Evolutionary conservation across 352 stramenopile species (phyloP), one percentile per base, ranked within the genome.

Genomic region (Globisporangium megalacanthum): DNA sequence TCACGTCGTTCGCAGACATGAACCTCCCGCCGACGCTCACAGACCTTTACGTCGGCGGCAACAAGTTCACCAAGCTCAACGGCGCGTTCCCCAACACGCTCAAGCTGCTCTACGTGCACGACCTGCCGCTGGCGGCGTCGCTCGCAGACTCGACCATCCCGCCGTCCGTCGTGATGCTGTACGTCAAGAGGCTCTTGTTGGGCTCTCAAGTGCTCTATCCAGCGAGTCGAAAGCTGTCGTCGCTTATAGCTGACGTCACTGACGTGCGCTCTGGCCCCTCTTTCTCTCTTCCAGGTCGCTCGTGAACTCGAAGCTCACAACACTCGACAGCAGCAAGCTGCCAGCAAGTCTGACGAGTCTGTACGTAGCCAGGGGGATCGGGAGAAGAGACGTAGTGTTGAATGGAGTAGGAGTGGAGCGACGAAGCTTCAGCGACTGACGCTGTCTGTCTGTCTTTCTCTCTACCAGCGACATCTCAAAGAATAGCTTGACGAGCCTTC

Each of bases 61-160:
- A 92, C 57, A 65, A 64, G 19, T 80, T 92, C 65, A 72, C 62
- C 58, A 86, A 77, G n/a, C 68, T 92, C n/a, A 49, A 61, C 6
- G 69, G 59, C 15, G 55, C 78, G 11, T 86, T 86, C 41, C 66
- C 71, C 35, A 73, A 70, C 49, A 63, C 65, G 6, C 67, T 89
- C 20, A 82, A 72, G 51, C 61, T 86, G 31, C 70, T 92, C 19
- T 92, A 88, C 61, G 72, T 86, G 17, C 79, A 89, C 70, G 75
- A 91, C 61, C 61, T 89, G 36, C 46, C 69, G 39, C 58, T 91
- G 25, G 19, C 49, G 15, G 45, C 61, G 19, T 72, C 72, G 29
- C 44, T 91, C 35, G 49, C 76, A 0, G 73, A 69, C 54, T 70
- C 68, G 4, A 70, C 46, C 6, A 78, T 91, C 35, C 73, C 77